These are phyloP conservation scores for Dichotomocladium elegans DNA, from an alignment of 371 early-diverging fungal genomes.

Conservation along the genomic window DNA sequence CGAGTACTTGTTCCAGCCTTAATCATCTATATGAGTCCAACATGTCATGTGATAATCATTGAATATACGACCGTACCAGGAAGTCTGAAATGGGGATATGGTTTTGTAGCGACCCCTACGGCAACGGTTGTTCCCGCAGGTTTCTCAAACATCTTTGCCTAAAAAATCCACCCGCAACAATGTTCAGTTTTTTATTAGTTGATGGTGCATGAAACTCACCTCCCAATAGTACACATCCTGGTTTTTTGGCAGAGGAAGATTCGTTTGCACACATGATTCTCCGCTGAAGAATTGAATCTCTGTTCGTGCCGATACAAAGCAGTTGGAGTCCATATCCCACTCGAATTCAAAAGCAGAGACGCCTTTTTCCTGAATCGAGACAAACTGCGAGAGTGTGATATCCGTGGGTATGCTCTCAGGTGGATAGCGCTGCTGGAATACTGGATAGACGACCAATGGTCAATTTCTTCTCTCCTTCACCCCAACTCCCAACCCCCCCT, in stretches of 20 bases:
- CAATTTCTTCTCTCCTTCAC: too few relatives aligned
- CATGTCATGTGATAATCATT: not conserved
- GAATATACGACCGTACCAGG: constrained; percentile 48
- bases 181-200: not conserved
- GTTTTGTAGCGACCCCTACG: constrained; percentile 67
- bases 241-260: constrained; percentile 74
- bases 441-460: constrained; percentile 14
- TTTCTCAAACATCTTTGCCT: constrained; percentile 72
- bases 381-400: constrained; percentile 61
- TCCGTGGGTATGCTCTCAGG: constrained; percentile 65
- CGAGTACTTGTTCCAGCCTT: constrained; percentile 72
- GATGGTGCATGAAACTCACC: constrained; percentile 1
- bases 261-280: constrained; percentile 77
- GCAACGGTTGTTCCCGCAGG: constrained; percentile 56
- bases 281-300: constrained; percentile 70
- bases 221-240: constrained; percentile 76
- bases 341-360: constrained; percentile 84
- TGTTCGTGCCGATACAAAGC: constrained; percentile 69
- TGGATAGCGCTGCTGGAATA: constrained; percentile 52
- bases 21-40: not conserved
- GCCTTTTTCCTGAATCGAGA: constrained; percentile 79
- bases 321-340: constrained; percentile 59
- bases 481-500: too few relatives aligned
- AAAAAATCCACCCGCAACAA: not conserved
- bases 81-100: constrained; percentile 63